Base-by-base conservation (phyloP, 345 rosid species). In the Corchorus olitorius region DNA sequence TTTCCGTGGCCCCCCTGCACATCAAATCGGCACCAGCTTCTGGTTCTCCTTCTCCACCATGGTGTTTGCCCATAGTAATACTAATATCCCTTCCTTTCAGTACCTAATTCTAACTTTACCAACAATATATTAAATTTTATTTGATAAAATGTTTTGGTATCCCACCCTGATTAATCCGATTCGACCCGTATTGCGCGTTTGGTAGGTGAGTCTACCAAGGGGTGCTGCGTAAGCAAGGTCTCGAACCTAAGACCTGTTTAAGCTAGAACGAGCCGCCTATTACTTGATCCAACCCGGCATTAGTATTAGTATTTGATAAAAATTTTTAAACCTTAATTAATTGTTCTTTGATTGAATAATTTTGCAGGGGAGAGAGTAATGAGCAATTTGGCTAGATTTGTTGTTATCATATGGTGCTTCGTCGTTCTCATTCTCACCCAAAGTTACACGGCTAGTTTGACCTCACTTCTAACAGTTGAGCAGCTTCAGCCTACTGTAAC, bases 21-120 rank as follows among this genome's bases (percentile, higher is more conserved):
- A 87, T 74, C 96, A 91, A 78, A 74, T 82, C 10, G 88, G 91
- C 53, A 85, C 89, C 0, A 80, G 87, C 75, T 13, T 94, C 62
- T 92, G 94, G 93, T 94, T 92, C 73, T 88, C 98, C 64, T 92
- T 93, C 87, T 86, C 94, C 0, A 91, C 86, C 43, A 76, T 92
- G 85, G 88, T 86, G 35, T 89, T 88, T 55, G 88, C 94, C 0
- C 72, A 75, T 11, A 53, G 78, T 76, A 65, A 66, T 34, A 3
- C 2, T 39, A 39, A 39, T 39, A 37, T 5, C 22, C 33, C 16
- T 27, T 27, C 33, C 16, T 27, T 49, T 14, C 43, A 15, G 1
- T 39, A 6, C 56, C 39, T 67, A 27, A 27, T 27, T 65, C 13
- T 14, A n/a, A 48, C 20, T 67, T 22, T 46, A 67, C 37, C 22